Conservation (phyloP, 2,329 filamentous ascomycete species). For the Orbilia brochopaga region DNA sequence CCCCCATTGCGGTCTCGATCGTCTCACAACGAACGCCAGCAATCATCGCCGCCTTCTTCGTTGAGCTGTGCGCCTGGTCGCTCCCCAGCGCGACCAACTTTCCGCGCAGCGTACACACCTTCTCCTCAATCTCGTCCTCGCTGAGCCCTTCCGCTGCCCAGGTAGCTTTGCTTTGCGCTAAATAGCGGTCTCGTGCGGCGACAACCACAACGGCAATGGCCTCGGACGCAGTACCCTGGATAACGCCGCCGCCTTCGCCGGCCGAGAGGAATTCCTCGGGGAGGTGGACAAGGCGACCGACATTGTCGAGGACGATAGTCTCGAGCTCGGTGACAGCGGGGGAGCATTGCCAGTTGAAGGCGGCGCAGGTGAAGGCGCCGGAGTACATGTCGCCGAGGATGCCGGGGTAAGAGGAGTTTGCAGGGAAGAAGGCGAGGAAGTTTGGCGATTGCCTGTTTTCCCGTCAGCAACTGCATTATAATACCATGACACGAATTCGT, state of each 20-base stretch:
- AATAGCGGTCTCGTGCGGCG: constrained; percentile 80
- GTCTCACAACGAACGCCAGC: constrained; percentile 80
- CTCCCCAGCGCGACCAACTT: constrained; percentile 81
- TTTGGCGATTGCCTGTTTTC: constrained; percentile 75
- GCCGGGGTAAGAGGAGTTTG: constrained; percentile 77
- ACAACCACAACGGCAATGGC: constrained; percentile 85
- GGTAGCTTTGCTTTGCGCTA: constrained; percentile 59
- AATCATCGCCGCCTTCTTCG: constrained; percentile 84
- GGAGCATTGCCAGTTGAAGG: constrained; percentile 97
- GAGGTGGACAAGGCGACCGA: constrained; percentile 75
- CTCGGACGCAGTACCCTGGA: constrained; percentile 89
- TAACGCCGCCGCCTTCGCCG: constrained; percentile 86
- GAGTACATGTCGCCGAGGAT: constrained; percentile 94
- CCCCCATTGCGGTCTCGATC: constrained; percentile 66
- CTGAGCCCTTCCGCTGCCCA: constrained; percentile 56
- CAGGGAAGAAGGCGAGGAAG: constrained; percentile 96
- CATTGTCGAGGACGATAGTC: constrained; percentile 90
- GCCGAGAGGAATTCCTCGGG: constrained; percentile 76
- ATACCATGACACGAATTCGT: neutral
- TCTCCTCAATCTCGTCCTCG: constrained; percentile 70
- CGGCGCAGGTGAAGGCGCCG: constrained; percentile 83
- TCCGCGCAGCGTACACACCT: constrained; percentile 69
- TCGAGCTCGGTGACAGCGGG: constrained; percentile 92
- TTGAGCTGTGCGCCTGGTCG: constrained; percentile 79
- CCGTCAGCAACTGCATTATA: constrained; percentile 2